Percentiles rank a stretch among this genome's conserved stretches.
These are phyloP conservation scores for Quercus variabilis DNA, from an alignment of 306 rosid genomes.

Conservation along the genomic window DNA sequence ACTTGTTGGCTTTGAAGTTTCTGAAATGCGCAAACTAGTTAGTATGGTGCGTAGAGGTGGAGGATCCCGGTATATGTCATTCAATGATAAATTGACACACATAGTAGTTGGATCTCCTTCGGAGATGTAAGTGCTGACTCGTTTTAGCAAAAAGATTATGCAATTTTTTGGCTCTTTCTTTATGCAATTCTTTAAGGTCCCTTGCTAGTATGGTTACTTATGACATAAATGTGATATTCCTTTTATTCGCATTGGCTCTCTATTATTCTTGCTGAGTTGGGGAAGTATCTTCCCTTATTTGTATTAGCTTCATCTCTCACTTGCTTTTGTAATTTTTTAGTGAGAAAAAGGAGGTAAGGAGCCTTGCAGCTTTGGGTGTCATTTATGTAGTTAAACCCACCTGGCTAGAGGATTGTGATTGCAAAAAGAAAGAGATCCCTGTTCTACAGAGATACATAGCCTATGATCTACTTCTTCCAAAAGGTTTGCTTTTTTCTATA, in stretches of 20 bases:
- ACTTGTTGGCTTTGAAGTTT: constrained; percentile 78
- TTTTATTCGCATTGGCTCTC: constrained; percentile 13
- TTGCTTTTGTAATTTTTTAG: constrained; percentile 36
- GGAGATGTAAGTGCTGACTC: constrained; percentile 54
- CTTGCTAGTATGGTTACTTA: neutral
- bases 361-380: constrained; percentile 73
- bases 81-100: constrained; percentile 83
- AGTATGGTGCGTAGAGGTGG: constrained; percentile 90
- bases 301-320: constrained; percentile 2
- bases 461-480: constrained; percentile 63
- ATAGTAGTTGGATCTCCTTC: constrained; percentile 78
- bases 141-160: constrained; percentile 1
- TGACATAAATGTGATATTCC: constrained; percentile 8
- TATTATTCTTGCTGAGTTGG: neutral
- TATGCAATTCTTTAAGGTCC: constrained; percentile 1
- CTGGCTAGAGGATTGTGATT: constrained; percentile 94
- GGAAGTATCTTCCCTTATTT: constrained; percentile 1
- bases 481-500: constrained; percentile 52
- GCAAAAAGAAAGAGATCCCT: constrained; percentile 64
- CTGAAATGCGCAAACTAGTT: constrained; percentile 80
- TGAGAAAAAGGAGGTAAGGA: constrained; percentile 81
- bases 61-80: constrained; percentile 72
- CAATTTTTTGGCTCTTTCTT: neutral
- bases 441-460: constrained; percentile 69
- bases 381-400: constrained; percentile 63